Evolutionary conservation across 257 asterid genomes (phyloP), one percentile per base, ranked within the genome.

Genomic region (Nicotiana obtusifolia): DNA sequence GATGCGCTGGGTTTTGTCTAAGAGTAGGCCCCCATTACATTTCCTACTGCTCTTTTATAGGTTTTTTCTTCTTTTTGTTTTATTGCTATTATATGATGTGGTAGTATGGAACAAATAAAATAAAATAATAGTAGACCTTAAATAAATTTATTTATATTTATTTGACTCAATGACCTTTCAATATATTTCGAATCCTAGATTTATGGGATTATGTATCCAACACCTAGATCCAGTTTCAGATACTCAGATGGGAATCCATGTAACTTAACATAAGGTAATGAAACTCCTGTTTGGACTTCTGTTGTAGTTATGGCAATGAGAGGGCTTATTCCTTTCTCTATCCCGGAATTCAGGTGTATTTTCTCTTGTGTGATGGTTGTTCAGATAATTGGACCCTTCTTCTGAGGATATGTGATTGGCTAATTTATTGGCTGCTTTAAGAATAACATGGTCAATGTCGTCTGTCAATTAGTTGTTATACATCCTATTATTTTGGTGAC

Each of bases 151-250:
- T 53, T 53, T 14, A 14, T 71, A 71, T 71, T 69, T 71, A n/a
- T 44, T 71, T 13, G 20, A 20, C 59, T 71, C 78, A 44, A 22
- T 2, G 20, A 10, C 78, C 35, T 71, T 20, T 6, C 4, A 11
- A 14, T 41, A 69, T 37, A 20, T 20, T 2, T 37, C 5, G 5
- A 30, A 41, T 41, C 33, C 77, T 69, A 69, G 57, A 10, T 69
- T 69, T 20, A 69, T 69, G 57, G 44, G 78, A 44, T 44, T 71
- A 71, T 71, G 78, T 13, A 71, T 71, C 78, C 7, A 49, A 71
- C 7, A 71, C 59, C 14, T 71, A 71, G 78, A 13, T 71, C 35
- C 59, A 44, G 1, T 41, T n/a, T 71, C 20, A 6, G 60, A 44
- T 44, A 44, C 33, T 71, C 20, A 3, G 9, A 20, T 17, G 13